These are phyloP conservation scores for Sphaceloma murrayae DNA, from an alignment of 2,329 filamentous ascomycete genomes.

Conservation along the genomic window DNA sequence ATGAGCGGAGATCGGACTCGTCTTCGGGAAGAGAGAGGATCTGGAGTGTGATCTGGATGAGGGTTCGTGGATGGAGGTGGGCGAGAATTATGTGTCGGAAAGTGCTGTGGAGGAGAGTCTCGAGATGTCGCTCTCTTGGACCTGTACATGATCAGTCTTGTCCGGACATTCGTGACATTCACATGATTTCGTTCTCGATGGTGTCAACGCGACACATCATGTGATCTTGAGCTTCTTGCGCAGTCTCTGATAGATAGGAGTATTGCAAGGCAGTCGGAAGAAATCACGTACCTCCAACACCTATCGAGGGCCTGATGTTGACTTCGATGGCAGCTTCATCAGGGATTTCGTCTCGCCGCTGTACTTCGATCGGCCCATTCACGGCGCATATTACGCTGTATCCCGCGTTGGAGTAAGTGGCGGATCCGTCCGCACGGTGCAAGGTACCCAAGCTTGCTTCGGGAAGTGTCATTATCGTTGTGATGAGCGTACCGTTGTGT, in stretches of 20 bases:
- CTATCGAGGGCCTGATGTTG: constrained; percentile 73
- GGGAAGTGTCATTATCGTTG: constrained; percentile 15
- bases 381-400: constrained; percentile 77
- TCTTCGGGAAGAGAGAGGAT: constrained; percentile 60
- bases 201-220: too few species aligned
- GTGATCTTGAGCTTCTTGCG: neutral
- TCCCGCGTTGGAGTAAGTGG: constrained; percentile 62
- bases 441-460: constrained; percentile 34
- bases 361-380: constrained; percentile 87
- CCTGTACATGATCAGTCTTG: constrained; percentile 24
- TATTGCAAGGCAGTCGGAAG: neutral
- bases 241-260: neutral
- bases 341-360: constrained; percentile 77
- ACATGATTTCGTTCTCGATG: neutral
- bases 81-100: constrained; percentile 66
- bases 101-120: constrained; percentile 62
- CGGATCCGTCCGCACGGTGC: constrained; percentile 67
- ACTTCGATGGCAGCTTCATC: constrained; percentile 89
- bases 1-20: constrained; percentile 49
- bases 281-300: constrained; percentile 59
- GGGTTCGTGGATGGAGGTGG: constrained; percentile 63
- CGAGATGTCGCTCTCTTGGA: constrained; percentile 58
- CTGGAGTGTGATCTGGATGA: constrained; percentile 77
- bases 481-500: neutral
- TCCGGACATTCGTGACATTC: neutral